Evolutionary conservation across 768 basidiomycete genomes (phyloP).

Genomic region (Hericium coralloides): DNA sequence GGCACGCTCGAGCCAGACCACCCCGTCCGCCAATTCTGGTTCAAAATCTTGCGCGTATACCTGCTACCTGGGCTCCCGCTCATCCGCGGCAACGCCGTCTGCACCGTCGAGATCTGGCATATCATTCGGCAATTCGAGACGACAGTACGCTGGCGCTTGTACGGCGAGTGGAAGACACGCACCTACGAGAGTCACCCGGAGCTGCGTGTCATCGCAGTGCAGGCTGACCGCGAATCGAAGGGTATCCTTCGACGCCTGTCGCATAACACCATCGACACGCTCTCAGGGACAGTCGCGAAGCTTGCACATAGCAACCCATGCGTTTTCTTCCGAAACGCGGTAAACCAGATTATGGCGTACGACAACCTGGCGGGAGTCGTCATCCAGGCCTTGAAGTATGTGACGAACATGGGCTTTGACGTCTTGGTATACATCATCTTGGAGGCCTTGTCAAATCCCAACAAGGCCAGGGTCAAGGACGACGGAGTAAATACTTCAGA

Average conservation of each 20-base stretch:
- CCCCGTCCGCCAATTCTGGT: slow-evolving; percentile 76
- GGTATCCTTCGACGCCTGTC: slow-evolving; percentile 83
- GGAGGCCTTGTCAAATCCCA: slow-evolving; percentile 78
- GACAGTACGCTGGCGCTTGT: slow-evolving; percentile 78
- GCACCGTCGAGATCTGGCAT: slow-evolving; percentile 89
- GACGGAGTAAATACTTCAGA: slow-evolving; percentile 87
- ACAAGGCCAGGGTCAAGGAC: slow-evolving; percentile 76
- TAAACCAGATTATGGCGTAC: slow-evolving; percentile 94
- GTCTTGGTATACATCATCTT: slow-evolving; percentile 83
- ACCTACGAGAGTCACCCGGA: slow-evolving; percentile 71
- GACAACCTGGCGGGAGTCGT: slow-evolving; percentile 88
- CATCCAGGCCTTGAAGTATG: slow-evolving; percentile 80
- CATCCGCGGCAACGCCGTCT: slow-evolving; percentile 78
- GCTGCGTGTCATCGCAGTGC: slow-evolving; percentile 68
- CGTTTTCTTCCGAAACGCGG: slow-evolving; percentile 80
- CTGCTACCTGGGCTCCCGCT: slow-evolving; percentile 84
- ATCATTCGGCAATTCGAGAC: slow-evolving; percentile 75
- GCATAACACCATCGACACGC: slow-evolving; percentile 71
- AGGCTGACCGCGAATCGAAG: slow-evolving; percentile 84
- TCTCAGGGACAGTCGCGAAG: slow-evolving; percentile 86
- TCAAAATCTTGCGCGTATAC: slow-evolving; percentile 66
- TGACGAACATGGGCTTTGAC: slow-evolving; percentile 91
- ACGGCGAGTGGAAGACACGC: slow-evolving; percentile 88
- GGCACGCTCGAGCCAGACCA: slow-evolving; percentile 46
- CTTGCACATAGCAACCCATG: slow-evolving; percentile 91